Evolutionary conservation across 192 early-diverging fungal genomes (phyloP), one percentile per base, ranked within the genome.

Genomic region (Backusella tarrabulga): DNA sequence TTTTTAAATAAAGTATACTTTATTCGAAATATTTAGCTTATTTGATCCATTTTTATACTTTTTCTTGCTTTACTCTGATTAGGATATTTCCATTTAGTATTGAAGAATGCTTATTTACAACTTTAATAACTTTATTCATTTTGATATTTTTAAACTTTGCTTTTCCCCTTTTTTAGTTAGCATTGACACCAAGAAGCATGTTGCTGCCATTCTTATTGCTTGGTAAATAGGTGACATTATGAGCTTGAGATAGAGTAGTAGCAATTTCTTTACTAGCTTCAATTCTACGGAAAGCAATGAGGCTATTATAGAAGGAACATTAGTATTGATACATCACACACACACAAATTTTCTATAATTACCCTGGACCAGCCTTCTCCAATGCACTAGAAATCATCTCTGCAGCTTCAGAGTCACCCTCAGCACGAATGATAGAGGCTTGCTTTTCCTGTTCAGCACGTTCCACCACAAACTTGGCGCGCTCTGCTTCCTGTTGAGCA

Each of bases 401-500:
- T 21, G 98, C 98, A 40, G 98, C 98, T 76, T 91, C 85, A 34
- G 96, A 93, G 86, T 99, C 97, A 84, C 98, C 98, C 84, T 99
- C 98, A 73, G 98, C 98, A 68, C 96, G 90, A 84, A 99, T 99
- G 73, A 99, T 92, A 8, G 93, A 89, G 7, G 98, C 98, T 77
- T 91, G 90, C 88, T 97, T 98, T 83, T 99, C 98, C 86, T 98
- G 97, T 88, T 99, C 95, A 26, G 98, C 98, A 85, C 77, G 76
- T 82, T 99, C 98, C 19, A 99, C 98, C 69, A 98, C 90, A 87
- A 98, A 99, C 78, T 94, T 92, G 42, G 98, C 98, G 73, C 98
- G 94, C 88, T 99, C 98, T 56, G 98, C 98, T 82, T 98, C 98
- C 87, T 99, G 98, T 80, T 99, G 97, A 54, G 98, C 96, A 90